A percentile compares a stretch with the other conserved stretches of the same genome.
Conservation (phyloP, 805 yeast genomes). For the Ogataea methanolica region DNA sequence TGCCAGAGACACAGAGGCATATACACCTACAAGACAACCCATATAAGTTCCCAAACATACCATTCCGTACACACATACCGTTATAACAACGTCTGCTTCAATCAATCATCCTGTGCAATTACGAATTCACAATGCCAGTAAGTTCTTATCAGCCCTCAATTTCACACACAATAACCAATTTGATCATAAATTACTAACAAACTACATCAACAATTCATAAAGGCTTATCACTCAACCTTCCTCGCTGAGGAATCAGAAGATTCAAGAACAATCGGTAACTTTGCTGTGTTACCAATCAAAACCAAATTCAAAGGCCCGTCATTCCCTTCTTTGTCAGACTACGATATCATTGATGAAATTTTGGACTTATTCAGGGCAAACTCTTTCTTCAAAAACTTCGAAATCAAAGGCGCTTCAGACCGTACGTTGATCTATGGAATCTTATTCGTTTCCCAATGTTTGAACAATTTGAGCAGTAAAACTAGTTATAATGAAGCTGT, state of each 20-base stretch:
- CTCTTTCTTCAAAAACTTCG: constrained; percentile 94
- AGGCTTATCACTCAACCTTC: constrained; percentile 80
- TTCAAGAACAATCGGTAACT: constrained; percentile 68
- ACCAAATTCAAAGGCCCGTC: constrained; percentile 90
- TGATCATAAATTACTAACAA: constrained; percentile 1
- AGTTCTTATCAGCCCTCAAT: too few relatives aligned
- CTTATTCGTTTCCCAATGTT: constrained; percentile 79
- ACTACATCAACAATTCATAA: background rate
- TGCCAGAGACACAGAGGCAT: too few relatives aligned
- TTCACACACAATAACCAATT: too few relatives aligned
- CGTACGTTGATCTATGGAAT: constrained; percentile 92
- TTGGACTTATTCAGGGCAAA: constrained; percentile 92
- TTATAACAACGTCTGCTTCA: too few relatives aligned
- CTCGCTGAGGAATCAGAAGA: constrained; percentile 54
- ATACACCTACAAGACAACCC: too few relatives aligned
- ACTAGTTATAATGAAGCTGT: constrained; percentile 56
- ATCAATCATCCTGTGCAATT: too few relatives aligned
- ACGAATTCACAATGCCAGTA: too few relatives aligned
- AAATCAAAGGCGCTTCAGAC: constrained; percentile 93
- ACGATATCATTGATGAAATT: constrained; percentile 89
- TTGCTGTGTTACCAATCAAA: constrained; percentile 79
- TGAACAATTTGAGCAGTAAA: constrained; percentile 51
- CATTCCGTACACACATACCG: too few relatives aligned
- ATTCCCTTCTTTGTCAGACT: constrained; percentile 67
- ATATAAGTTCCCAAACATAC: too few relatives aligned